phyloP scores from a whole-genome alignment of 257 asterid genomes.

The Capsicum baccatum region DNA sequence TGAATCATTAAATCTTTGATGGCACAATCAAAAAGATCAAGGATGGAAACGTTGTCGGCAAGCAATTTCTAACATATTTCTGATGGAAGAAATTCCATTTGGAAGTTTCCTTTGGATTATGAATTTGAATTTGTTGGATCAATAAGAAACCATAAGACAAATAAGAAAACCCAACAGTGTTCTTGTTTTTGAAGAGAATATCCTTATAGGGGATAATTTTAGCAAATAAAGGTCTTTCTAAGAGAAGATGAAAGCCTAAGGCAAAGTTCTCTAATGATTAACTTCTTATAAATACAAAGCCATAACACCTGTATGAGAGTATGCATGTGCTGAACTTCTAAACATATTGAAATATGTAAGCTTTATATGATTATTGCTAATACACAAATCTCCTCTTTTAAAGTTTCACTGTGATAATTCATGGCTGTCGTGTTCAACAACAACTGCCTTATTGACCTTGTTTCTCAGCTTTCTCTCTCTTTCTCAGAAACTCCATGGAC shows the following conservation, averaged over 20 bases:
- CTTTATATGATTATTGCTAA: background rate
- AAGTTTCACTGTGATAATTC: background rate
- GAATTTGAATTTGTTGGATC: too few species aligned
- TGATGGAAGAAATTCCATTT: too few species aligned
- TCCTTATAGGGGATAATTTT: background rate
- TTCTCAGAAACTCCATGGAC: too few species aligned
- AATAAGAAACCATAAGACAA: too few species aligned
- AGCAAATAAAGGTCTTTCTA: background rate
- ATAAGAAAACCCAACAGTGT: background rate
- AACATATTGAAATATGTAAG: background rate
- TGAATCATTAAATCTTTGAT: too few species aligned
- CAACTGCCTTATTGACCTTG: too few species aligned
- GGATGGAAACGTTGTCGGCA: too few species aligned
- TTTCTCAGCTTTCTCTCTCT: background rate
- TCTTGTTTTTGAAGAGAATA: conserved; percentile 21
- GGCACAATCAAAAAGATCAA: too few species aligned
- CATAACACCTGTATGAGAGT: background rate
- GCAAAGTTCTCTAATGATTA: background rate
- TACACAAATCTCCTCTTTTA: background rate
- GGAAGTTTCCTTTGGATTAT: too few species aligned
- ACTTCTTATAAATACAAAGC: background rate
- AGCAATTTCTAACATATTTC: too few species aligned
- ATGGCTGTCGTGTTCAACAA: background rate
- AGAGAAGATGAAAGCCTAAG: background rate
- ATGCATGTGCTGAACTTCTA: conserved; percentile 6